A percentile compares a stretch with the other conserved stretches of the same genome.
These are phyloP conservation scores for Sarcodon sp. DNA, from an alignment of 768 basidiomycete species.

Conservation along the genomic window DNA sequence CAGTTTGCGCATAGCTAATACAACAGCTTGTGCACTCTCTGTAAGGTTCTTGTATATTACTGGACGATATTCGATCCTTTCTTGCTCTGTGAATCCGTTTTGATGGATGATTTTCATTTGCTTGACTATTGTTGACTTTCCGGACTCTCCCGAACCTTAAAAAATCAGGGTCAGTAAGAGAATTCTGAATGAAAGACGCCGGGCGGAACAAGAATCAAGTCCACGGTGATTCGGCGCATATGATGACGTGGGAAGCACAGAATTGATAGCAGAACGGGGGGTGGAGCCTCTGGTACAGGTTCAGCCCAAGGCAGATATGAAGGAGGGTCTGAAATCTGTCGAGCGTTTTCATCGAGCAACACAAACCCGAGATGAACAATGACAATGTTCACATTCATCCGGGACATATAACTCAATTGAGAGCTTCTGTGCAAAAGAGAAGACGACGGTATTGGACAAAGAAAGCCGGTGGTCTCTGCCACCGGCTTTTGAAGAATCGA, in stretches of 20 bases:
- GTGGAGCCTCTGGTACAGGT: not conserved
- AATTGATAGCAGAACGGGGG: not conserved
- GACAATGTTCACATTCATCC: too few relatives aligned
- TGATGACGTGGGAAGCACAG: not conserved
- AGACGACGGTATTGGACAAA: too few relatives aligned
- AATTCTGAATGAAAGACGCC: not conserved
- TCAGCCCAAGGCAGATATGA: not conserved
- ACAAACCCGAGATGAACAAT: too few relatives aligned
- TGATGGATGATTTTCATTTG: slow-evolving; percentile 99
- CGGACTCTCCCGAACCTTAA: slow-evolving; percentile 86
- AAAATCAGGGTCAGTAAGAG: not conserved
- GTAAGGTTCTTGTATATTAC: slow-evolving; percentile 81
- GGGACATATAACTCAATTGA: too few relatives aligned
- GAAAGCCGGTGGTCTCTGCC: too few relatives aligned
- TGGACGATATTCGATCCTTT: slow-evolving; percentile 63
- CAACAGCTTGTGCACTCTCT: slow-evolving; percentile 79
- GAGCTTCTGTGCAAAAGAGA: too few relatives aligned
- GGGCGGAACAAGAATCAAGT: not conserved
- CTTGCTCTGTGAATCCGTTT: slow-evolving; percentile 70
- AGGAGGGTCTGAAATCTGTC: too few relatives aligned
- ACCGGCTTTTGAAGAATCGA: too few relatives aligned
- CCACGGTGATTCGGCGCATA: not conserved
- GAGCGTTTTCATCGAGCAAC: too few relatives aligned
- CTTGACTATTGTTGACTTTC: slow-evolving; percentile 93
- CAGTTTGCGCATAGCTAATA: slow-evolving; percentile 78